Evolutionary conservation across 2,329 filamentous ascomycete species (phyloP), one percentile per base, ranked within the genome.

Genomic region (Talaromyces sp.): DNA sequence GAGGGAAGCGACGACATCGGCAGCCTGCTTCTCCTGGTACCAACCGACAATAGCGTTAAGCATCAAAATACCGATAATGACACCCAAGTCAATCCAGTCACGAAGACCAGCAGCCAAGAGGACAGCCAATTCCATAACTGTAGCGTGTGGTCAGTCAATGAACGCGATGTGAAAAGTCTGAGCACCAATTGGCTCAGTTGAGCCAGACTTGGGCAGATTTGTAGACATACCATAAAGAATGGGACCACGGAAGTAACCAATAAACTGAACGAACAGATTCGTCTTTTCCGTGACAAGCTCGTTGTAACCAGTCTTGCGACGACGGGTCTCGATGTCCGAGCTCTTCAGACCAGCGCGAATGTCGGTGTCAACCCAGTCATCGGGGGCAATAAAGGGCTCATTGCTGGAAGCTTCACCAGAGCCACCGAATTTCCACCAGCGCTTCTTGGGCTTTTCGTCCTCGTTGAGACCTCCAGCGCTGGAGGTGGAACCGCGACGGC

Each of bases 1-100:
- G 67, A 90, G 80, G 68, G 82, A 86, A 49, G 88, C 88, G 71
- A 90, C 88, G 70, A 90, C 87, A 78, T 90, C 88, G 68, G 87
- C 88, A 70, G 88, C 89, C 77, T 90, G 88, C 81, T 90, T 90
- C 79, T 90, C 88, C 75, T 90, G 89, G 76, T 90, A 90, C 85
- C 88, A 90, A 80, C 89, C 89, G 75, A 90, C 88, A 70, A 87
- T 80, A 67, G 88, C 89, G 80, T 91, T 91, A 67, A 91, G 86
- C 74, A 88, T 73, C 64, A 91, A 80, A 76, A 91, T 90, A 80
- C 84, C 89, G 71, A 88, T 85, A 75, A 90, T 90, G 77, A 91
- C 87, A 83, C 87, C 88, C 70, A 90, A 85, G 79, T 91, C 89
- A 69, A 90, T 82, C 88, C 88, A 90, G 77, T 89, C 87, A 72